phyloP scores from a whole-genome alignment of 345 rosid genomes.

The Iberis pinnata region DNA sequence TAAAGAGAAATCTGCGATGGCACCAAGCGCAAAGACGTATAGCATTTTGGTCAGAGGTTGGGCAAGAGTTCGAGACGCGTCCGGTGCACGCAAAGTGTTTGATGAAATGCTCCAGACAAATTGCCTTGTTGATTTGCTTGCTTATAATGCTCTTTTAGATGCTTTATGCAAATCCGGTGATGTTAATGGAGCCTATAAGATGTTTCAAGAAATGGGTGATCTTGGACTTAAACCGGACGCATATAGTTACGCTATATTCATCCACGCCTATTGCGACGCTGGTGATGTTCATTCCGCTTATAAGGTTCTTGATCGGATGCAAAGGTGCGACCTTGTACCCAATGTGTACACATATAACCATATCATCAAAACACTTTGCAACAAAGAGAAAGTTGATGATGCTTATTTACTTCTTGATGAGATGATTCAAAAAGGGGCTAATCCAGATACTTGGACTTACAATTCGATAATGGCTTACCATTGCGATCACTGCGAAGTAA shows the following conservation, averaged over 20 bases:
- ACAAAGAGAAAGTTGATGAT: conserved; percentile 57
- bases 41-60: conserved; percentile 61
- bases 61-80: conserved; percentile 43
- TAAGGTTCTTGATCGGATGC: conserved; percentile 71
- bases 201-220: conserved; percentile 50
- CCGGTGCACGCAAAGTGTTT: conserved; percentile 54
- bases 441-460: conserved; percentile 78
- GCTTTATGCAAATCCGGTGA: conserved; percentile 64
- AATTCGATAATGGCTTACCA: conserved; percentile 67
- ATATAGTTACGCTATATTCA: conserved; percentile 53
- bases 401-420: conserved; percentile 62
- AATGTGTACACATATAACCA: conserved; percentile 77
- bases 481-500: conserved; percentile 71
- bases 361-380: conserved; percentile 61
- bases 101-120: conserved; percentile 58
- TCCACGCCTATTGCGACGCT: conserved; percentile 56
- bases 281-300: conserved; percentile 57
- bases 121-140: conserved; percentile 45
- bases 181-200: conserved; percentile 51
- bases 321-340: conserved; percentile 51
- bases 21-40: conserved; percentile 44
- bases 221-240: conserved; percentile 56
- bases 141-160: conserved; percentile 61
- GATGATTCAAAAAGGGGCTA: conserved; percentile 47
- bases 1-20: conserved; percentile 31